Conservation (phyloP, 169 alveolate species). For the Besnoitia besnoiti region DNA sequence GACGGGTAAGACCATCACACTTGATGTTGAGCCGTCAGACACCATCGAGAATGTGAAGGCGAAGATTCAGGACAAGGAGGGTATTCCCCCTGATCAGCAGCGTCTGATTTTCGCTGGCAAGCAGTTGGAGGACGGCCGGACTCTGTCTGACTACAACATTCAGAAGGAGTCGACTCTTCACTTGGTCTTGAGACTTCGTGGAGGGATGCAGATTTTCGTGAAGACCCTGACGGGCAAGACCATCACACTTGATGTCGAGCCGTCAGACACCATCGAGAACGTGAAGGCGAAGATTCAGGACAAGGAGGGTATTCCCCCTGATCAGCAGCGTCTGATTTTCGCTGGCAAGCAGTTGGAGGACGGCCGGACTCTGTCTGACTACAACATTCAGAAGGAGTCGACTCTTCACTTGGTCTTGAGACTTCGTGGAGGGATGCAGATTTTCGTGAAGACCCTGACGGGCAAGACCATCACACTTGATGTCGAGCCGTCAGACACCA, state of each 20-base stretch:
- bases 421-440: constrained; percentile 82
- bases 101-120: constrained; percentile 99
- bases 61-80: constrained; percentile 77
- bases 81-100: constrained; percentile 99
- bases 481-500: constrained; percentile 96
- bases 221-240: constrained; percentile 97
- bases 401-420: constrained; percentile 67
- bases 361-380: constrained; percentile 97
- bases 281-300: constrained; percentile 80
- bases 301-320: constrained; percentile 95
- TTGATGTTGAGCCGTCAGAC: constrained; percentile 96
- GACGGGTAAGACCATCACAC: constrained; percentile 95
- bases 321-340: constrained; percentile 98
- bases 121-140: constrained; percentile 98
- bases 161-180: constrained; percentile 87
- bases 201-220: constrained; percentile 93
- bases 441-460: constrained; percentile 95
- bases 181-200: constrained; percentile 30
- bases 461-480: constrained; percentile 96
- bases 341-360: constrained; percentile 99
- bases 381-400: constrained; percentile 95
- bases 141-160: constrained; percentile 97
- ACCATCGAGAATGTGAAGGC: constrained; percentile 91
- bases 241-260: constrained; percentile 95
- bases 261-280: constrained; percentile 95